These are phyloP conservation scores for Paramecium sonneborni DNA, from an alignment of 73 alveolate genomes.

Conservation along the genomic window DNA sequence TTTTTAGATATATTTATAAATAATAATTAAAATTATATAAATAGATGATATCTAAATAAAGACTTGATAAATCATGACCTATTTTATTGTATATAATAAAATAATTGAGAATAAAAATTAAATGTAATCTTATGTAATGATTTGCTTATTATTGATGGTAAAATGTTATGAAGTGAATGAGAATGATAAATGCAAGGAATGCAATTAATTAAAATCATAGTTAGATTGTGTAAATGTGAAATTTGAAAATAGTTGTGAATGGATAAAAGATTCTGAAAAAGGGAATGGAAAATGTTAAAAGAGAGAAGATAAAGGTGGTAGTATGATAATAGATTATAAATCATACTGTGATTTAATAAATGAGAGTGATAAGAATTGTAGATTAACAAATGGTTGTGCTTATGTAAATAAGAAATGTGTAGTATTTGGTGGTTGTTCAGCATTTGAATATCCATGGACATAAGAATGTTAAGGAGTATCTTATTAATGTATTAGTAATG, in stretches of 20 bases:
- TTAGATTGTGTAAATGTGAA: neutral
- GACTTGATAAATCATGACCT: no score
- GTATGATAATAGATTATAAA: no score
- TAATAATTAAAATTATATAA: no score
- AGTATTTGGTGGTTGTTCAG: slow-evolving; percentile 1
- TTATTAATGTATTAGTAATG: neutral
- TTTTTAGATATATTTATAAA: no score
- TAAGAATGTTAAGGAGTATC: neutral
- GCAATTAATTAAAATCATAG: neutral
- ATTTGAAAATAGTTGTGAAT: neutral
- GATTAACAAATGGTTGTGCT: neutral
- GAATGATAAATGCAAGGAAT: neutral
- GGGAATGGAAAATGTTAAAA: neutral
- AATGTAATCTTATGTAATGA: neutral
- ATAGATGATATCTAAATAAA: no score
- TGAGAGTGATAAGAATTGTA: neutral
- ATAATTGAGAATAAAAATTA: neutral
- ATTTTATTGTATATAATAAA: no score
- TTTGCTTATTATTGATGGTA: neutral
- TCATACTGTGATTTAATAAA: neutral
- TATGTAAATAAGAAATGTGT: neutral
- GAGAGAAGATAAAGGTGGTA: neutral
- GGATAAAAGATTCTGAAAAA: neutral
- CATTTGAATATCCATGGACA: neutral
- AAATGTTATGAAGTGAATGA: neutral